Conservation (phyloP, 1,284 basidiomycete genomes). For the Leccinum angustisporum region DNA sequence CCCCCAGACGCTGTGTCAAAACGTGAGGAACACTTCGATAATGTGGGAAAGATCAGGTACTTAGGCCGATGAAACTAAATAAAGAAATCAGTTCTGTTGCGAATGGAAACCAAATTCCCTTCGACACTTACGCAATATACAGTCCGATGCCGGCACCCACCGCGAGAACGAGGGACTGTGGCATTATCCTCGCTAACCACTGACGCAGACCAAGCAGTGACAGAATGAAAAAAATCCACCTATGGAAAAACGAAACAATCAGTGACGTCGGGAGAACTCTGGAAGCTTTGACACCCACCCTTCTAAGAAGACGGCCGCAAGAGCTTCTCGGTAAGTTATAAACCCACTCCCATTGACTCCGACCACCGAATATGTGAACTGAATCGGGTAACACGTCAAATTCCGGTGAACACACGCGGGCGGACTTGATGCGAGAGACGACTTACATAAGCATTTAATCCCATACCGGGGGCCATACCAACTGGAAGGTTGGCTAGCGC, state of each 20-base stretch:
- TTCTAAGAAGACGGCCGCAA: conserved; percentile 88
- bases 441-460: conserved; percentile 81
- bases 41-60: conserved; percentile 21
- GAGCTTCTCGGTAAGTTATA: conserved; percentile 77
- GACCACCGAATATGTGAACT: conserved; percentile 89
- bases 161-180: conserved; percentile 81
- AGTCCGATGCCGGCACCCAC: conserved; percentile 87
- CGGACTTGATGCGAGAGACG: not conserved
- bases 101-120: not conserved
- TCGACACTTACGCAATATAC: conserved; percentile 65
- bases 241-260: conserved; percentile 22
- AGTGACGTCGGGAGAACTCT: not conserved
- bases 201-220: conserved; percentile 86
- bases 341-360: conserved; percentile 79
- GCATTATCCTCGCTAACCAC: conserved; percentile 88
- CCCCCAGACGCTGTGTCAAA: conserved; percentile 54
- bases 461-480: conserved; percentile 77
- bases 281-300: conserved; percentile 47
- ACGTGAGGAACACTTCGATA: conserved; percentile 7
- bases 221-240: conserved; percentile 83
- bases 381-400: conserved; percentile 1
- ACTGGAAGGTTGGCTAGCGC: conserved; percentile 83
- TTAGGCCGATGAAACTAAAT: conserved; percentile 63
- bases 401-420: not conserved
- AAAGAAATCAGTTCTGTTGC: conserved; percentile 2